Evolutionary conservation across 805 yeast species (phyloP).

Genomic region (Helenozyma baotianmanensis): DNA sequence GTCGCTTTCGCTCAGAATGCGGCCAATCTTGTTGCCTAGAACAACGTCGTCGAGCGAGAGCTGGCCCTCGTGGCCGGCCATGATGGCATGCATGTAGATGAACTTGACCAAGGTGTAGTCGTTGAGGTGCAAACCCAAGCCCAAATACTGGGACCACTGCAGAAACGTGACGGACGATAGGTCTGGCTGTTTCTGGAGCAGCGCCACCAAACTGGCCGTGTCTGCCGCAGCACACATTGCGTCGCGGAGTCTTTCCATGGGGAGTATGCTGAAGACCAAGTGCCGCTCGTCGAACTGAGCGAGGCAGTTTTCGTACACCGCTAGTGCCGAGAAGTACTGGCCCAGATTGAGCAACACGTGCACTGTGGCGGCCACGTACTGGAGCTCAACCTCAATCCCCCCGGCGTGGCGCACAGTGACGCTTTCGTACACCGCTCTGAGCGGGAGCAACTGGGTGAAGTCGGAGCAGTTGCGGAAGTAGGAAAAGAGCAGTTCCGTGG

Average conservation of each 20-base stretch:
- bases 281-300: not conserved
- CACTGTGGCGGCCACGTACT: slow-evolving; percentile 22
- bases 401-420: slow-evolving; percentile 6
- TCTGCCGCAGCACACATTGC: slow-evolving; percentile 17
- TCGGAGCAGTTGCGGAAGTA: slow-evolving; percentile 14
- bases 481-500: slow-evolving; percentile 5
- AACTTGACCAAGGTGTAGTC: slow-evolving; percentile 25
- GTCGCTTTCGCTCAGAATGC: slow-evolving; percentile 3
- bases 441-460: slow-evolving; percentile 16
- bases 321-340: slow-evolving; percentile 22
- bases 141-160: slow-evolving; percentile 22
- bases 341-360: slow-evolving; percentile 19
- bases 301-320: too few relatives aligned
- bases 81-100: slow-evolving; percentile 26
- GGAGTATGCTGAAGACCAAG: slow-evolving; percentile 9
- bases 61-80: slow-evolving; percentile 22
- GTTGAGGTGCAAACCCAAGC: slow-evolving; percentile 19
- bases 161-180: slow-evolving; percentile 3
- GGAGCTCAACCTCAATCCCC: slow-evolving; percentile 7
- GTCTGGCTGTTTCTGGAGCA: slow-evolving; percentile 2
- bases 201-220: slow-evolving; percentile 16
- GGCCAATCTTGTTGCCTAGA: slow-evolving; percentile 6
- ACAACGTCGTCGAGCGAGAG: slow-evolving; percentile 24
- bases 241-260: slow-evolving; percentile 16
- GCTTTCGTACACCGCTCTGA: slow-evolving; percentile 22